Percentiles rank a stretch among this genome's conserved stretches.
phyloP scores from a whole-genome alignment of 2,329 filamentous ascomycete genomes.

The Colletotrichum viniferum region DNA sequence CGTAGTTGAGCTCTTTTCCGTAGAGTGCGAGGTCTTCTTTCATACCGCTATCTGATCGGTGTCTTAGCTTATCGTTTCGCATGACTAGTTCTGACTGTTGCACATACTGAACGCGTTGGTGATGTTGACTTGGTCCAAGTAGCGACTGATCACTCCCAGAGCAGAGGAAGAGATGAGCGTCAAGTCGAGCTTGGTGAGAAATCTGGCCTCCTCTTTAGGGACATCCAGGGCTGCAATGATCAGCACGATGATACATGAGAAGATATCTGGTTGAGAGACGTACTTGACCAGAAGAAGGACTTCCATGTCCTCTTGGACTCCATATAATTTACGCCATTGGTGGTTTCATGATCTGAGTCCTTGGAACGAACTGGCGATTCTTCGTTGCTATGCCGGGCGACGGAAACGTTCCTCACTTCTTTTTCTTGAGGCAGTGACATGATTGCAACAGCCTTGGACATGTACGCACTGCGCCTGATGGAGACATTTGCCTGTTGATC shows the following conservation, averaged over 20 bases:
- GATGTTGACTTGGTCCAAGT: conserved; percentile 32
- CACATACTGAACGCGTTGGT: conserved; percentile 30
- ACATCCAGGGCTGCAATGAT: conserved; percentile 25
- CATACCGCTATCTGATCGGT: conserved; percentile 28
- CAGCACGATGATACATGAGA: background rate
- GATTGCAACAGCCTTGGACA: background rate
- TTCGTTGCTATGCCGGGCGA: background rate
- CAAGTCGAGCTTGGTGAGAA: conserved; percentile 31
- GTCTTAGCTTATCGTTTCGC: background rate
- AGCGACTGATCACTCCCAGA: conserved; percentile 30
- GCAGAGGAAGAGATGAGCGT: conserved; percentile 29
- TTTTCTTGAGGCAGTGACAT: background rate
- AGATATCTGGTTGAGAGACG: background rate
- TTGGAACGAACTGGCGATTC: background rate
- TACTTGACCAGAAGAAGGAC: conserved; percentile 29
- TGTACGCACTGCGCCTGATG: background rate
- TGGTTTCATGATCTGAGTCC: background rate
- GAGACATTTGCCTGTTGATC: background rate
- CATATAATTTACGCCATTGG: background rate
- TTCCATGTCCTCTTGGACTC: conserved; percentile 50
- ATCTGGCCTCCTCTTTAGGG: conserved; percentile 27
- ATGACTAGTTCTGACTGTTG: background rate
- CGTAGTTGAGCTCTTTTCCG: conserved; percentile 35
- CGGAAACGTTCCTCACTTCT: background rate
- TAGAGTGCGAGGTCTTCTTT: conserved; percentile 34